Percentiles rank a stretch among this genome's conserved stretches.
Conservation (phyloP, 2,329 filamentous ascomycete species). For the Dothistroma pini region DNA sequence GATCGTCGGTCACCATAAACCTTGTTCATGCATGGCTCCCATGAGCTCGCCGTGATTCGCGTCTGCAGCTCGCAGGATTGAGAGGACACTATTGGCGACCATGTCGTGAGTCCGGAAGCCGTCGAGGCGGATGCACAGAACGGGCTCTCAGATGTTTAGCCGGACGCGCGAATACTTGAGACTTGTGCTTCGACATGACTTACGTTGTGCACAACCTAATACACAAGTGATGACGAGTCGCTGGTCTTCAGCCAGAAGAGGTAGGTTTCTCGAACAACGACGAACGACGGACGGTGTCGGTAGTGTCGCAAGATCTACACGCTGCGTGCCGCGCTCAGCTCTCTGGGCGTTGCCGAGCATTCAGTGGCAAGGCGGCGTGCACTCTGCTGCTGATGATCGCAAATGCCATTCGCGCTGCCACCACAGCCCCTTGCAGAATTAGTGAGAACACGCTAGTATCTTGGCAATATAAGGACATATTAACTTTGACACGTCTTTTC, state of each 20-base stretch:
- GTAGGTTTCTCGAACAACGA: background rate
- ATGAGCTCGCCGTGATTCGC: slow-evolving; percentile 3
- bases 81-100: background rate
- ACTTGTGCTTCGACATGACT: no score
- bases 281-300: background rate
- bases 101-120: background rate
- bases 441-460: no score
- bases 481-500: no score
- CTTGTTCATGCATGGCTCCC: background rate
- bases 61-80: background rate
- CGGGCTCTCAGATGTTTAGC: no score
- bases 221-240: background rate
- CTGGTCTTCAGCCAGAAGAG: background rate
- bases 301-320: background rate
- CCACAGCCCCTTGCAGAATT: no score
- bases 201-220: background rate
- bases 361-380: background rate
- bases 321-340: background rate
- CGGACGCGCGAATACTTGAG: no score
- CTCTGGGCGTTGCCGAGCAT: background rate
- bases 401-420: background rate
- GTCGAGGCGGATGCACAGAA: no score
- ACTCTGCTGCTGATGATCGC: background rate
- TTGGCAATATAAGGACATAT: no score
- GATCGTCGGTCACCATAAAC: background rate